Evolutionary conservation across 192 early-diverging fungal species (phyloP), one percentile per base, ranked within the genome.

Genomic region (Phycomyces blakesleeanus): DNA sequence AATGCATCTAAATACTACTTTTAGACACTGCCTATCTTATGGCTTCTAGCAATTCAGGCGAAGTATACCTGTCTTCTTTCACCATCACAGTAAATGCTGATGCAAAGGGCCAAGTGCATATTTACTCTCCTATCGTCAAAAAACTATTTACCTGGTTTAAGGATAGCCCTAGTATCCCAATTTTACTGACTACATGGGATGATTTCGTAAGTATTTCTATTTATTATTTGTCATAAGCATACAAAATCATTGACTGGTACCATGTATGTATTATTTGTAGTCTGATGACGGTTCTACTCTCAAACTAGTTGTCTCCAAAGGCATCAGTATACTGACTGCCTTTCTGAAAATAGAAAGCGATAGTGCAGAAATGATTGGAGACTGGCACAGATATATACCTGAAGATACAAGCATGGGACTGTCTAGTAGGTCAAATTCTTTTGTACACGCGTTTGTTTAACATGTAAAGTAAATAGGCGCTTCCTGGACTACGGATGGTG

Each of bases 11-110:
- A 59, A 41, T 22, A 9, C 21, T 42, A 14, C 1, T 0, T 20
- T 7, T 51, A 61, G 59, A 51, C 15, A 24, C 18, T 34, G 34
- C 59, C 5, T 61, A 51, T 51, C 16, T 50, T 61, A 20, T 61
- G 34, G 50, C 59, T 38, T 51, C 59, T 2, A 51, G 59, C 37
- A 52, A 16, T 9, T 27, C 49, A 34, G 59, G 59, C 10, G 51
- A 24, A 11, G 59, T 51, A 20, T 24, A 42, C 8, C 11, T 61
- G 0, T 29, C 49, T 6, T 50, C 47, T 37, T 20, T 61, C 8
- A 10, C 24, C n/a, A 5, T 61, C 16, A 51, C 7, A 38, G 29
- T 51, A 15, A 50, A 29, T 10, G 29, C 11, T 5, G 59, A 51
- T 34, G 29, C 44, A 37, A 40, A 59, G 34, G 14, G 37, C 0